phyloP scores from a whole-genome alignment of 106 monocot species.

The Phalaenopsis aphrodite region DNA sequence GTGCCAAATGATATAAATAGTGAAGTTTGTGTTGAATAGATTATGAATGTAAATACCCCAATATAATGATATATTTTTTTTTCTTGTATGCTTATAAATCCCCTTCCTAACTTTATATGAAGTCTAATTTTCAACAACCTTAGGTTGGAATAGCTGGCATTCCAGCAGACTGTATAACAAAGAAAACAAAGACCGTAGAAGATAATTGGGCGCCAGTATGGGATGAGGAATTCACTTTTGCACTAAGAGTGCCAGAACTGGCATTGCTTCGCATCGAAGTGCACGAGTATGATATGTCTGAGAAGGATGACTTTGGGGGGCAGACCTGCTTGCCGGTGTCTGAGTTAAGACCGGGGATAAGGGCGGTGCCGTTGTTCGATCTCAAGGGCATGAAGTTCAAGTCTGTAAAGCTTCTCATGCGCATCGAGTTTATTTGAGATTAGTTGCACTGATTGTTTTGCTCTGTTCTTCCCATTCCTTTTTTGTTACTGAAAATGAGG shows the following conservation, averaged over 20 bases:
- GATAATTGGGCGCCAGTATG: constrained; percentile 26
- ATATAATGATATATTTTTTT: not conserved
- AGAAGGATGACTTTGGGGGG: constrained; percentile 15
- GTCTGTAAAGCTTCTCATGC: constrained; percentile 30
- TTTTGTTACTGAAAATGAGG: too few relatives aligned
- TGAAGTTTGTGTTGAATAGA: too few relatives aligned
- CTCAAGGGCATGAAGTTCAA: constrained; percentile 14
- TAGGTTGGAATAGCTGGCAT: constrained; percentile 28
- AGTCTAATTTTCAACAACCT: too few relatives aligned
- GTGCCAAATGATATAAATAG: too few relatives aligned
- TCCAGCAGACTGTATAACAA: constrained; percentile 24
- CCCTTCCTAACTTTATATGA: too few relatives aligned
- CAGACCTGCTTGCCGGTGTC: constrained; percentile 26
- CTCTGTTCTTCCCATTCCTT: too few relatives aligned
- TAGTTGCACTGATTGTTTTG: not conserved
- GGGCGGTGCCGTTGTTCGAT: constrained; percentile 25
- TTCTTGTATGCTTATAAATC: not conserved
- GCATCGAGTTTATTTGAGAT: constrained; percentile 18
- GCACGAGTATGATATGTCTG: constrained; percentile 26
- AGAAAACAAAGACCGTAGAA: constrained; percentile 21
- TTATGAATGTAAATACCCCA: too few relatives aligned
- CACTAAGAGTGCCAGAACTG: constrained; percentile 32
- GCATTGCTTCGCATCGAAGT: constrained; percentile 32
- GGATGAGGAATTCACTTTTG: constrained; percentile 32
- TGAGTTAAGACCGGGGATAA: constrained; percentile 30